These are phyloP conservation scores for Citrullus colocynthis DNA, from an alignment of 306 rosid species.

Conservation along the genomic window DNA sequence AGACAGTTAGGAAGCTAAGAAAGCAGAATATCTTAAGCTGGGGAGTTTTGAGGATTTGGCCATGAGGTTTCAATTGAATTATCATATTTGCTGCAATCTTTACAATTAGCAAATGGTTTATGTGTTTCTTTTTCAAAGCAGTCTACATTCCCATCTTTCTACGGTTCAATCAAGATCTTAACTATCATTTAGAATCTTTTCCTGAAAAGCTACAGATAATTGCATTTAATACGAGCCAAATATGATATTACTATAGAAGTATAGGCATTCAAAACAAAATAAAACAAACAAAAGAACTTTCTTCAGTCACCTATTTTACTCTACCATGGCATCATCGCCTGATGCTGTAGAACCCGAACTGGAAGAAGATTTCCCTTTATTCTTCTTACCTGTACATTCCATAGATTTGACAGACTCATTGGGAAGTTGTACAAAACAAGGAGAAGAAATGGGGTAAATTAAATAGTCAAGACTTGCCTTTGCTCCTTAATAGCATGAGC, in stretches of 20 bases:
- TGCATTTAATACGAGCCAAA: background rate
- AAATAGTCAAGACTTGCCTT: constrained; percentile 2
- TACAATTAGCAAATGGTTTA: background rate
- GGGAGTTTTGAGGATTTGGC: too few relatives aligned
- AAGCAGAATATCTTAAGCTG: too few relatives aligned
- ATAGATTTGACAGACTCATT: background rate
- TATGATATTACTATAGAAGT: background rate
- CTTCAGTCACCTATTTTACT: constrained; percentile 4
- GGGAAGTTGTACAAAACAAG: background rate
- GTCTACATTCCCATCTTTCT: background rate
- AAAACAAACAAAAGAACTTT: background rate
- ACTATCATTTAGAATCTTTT: background rate
- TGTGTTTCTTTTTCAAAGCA: background rate
- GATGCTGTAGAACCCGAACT: background rate
- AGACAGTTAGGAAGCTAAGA: too few relatives aligned
- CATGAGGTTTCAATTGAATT: too few relatives aligned
- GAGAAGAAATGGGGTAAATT: background rate
- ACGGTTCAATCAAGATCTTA: background rate
- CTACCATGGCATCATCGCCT: constrained; percentile 1
- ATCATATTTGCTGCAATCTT: too few relatives aligned
- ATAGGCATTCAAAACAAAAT: background rate
- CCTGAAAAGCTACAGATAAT: background rate
- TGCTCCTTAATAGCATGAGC: constrained; percentile 1
- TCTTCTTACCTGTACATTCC: constrained; percentile 4
- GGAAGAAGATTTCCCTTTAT: background rate